Conservation (phyloP, 768 basidiomycete genomes). For the Saitozyma sp. region DNA sequence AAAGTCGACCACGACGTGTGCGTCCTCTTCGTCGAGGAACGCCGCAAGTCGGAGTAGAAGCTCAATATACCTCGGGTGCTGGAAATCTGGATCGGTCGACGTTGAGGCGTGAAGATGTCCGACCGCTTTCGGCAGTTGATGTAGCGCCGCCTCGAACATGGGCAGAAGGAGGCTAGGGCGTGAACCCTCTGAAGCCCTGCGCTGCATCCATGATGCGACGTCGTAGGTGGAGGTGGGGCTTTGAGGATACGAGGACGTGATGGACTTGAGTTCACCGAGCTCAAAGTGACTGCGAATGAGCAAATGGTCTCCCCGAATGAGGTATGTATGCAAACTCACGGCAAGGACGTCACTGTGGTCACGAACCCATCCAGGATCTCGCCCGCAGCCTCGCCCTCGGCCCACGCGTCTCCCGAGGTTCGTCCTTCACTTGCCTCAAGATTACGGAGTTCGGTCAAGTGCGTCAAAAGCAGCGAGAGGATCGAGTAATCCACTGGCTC, state of each 20-base stretch:
- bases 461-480: slow-evolving; percentile 44
- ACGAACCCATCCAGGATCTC: slow-evolving; percentile 34
- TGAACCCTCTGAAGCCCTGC: background rate
- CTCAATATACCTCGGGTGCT: slow-evolving; percentile 44
- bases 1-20: slow-evolving; percentile 43
- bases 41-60: slow-evolving; percentile 51
- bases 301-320: too few species aligned
- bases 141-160: slow-evolving; percentile 32
- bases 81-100: slow-evolving; percentile 24
- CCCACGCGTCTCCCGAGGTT: slow-evolving; percentile 39
- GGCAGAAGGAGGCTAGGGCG: slow-evolving; percentile 6
- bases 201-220: slow-evolving; percentile 3
- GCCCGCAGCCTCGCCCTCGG: slow-evolving; percentile 37
- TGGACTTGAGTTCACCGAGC: too few species aligned
- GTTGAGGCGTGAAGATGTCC: slow-evolving; percentile 36
- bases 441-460: slow-evolving; percentile 33
- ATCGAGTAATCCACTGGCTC: slow-evolving; percentile 47
- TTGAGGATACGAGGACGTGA: too few species aligned
- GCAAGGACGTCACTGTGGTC: slow-evolving; percentile 14
- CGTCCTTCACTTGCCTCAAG: slow-evolving; percentile 18
- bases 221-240: too few species aligned
- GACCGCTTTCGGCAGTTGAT: slow-evolving; percentile 38
- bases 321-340: slow-evolving; percentile 27
- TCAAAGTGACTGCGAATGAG: too few species aligned
- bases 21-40: slow-evolving; percentile 46